A percentile compares a stretch with the other conserved stretches of the same genome.
phyloP scores from a whole-genome alignment of 306 rosid species.

The Trichosanthes truncata region DNA sequence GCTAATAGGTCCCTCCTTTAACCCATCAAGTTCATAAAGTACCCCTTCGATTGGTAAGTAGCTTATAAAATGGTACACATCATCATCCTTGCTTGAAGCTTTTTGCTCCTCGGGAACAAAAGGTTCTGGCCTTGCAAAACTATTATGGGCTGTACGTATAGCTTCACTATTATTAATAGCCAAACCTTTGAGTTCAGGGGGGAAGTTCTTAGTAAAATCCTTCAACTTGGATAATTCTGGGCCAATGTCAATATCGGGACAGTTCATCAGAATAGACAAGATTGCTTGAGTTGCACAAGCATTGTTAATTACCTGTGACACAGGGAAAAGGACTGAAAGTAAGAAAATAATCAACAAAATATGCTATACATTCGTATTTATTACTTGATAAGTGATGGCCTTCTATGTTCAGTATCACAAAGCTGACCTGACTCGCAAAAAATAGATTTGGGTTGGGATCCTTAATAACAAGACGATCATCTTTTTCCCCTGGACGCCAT shows the following conservation, averaged over 20 bases:
- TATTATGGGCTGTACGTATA: slow-evolving; percentile 86
- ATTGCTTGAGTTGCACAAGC: slow-evolving; percentile 99
- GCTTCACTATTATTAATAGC: slow-evolving; percentile 95
- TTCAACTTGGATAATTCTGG: slow-evolving; percentile 79
- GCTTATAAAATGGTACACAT: slow-evolving; percentile 93
- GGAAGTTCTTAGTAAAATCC: slow-evolving; percentile 87
- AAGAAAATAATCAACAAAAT: slow-evolving; percentile 1
- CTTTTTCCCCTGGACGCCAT: slow-evolving; percentile 98
- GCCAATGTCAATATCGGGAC: slow-evolving; percentile 73
- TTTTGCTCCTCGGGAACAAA: slow-evolving; percentile 91
- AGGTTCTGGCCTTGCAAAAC: slow-evolving; percentile 97
- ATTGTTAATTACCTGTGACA: slow-evolving; percentile 75
- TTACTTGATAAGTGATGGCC: neutral
- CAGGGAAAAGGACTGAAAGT: neutral
- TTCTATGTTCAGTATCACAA: neutral
- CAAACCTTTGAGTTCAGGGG: slow-evolving; percentile 92
- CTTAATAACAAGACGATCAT: slow-evolving; percentile 72
- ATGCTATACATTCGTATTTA: neutral
- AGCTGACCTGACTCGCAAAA: slow-evolving; percentile 90
- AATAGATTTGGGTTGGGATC: slow-evolving; percentile 95
- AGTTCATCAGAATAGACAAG: slow-evolving; percentile 90
- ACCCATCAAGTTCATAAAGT: slow-evolving; percentile 91
- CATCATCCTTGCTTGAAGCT: slow-evolving; percentile 77
- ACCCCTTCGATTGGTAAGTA: slow-evolving; percentile 88
- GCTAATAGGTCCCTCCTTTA: slow-evolving; percentile 96